phyloP scores from a whole-genome alignment of 177 flowering plant genomes.

The Telopea speciosissima region DNA sequence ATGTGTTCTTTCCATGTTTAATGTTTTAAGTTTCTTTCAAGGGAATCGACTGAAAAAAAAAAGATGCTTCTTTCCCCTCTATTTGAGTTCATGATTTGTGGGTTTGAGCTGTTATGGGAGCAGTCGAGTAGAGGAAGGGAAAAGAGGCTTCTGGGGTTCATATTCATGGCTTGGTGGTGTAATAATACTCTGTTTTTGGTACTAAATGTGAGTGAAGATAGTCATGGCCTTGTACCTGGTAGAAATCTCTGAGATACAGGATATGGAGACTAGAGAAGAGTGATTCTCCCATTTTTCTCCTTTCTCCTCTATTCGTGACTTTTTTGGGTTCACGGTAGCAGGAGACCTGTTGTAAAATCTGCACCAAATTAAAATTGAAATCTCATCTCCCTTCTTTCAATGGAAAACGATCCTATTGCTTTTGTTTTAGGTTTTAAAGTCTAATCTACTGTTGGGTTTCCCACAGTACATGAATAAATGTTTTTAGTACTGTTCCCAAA shows the following conservation, averaged over 20 bases:
- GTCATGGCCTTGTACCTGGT: not conserved
- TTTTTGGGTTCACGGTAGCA: not conserved
- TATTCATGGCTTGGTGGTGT: not conserved
- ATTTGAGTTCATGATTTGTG: not conserved
- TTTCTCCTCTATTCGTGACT: not conserved
- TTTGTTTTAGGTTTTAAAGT: too few relatives aligned
- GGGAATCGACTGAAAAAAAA: too few relatives aligned
- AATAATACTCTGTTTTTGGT: not conserved
- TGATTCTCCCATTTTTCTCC: too few relatives aligned
- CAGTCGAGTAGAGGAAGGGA: not conserved
- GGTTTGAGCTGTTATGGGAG: not conserved
- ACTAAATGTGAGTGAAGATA: not conserved
- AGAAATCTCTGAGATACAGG: not conserved
- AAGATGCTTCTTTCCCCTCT: not conserved
- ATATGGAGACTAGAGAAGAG: not conserved
- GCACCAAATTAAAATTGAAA: not conserved
- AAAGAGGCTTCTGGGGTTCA: not conserved
- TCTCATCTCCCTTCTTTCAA: not conserved
- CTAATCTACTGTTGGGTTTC: too few relatives aligned
- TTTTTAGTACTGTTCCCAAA: not conserved
- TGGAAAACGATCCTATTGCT: too few relatives aligned
- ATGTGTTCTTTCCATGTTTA: not conserved
- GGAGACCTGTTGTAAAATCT: not conserved
- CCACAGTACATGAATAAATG: too few relatives aligned
- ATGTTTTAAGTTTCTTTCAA: too few relatives aligned